Evolutionary conservation across 148 eudicot species (phyloP).

Genomic region (Arctostaphylos glauca): DNA sequence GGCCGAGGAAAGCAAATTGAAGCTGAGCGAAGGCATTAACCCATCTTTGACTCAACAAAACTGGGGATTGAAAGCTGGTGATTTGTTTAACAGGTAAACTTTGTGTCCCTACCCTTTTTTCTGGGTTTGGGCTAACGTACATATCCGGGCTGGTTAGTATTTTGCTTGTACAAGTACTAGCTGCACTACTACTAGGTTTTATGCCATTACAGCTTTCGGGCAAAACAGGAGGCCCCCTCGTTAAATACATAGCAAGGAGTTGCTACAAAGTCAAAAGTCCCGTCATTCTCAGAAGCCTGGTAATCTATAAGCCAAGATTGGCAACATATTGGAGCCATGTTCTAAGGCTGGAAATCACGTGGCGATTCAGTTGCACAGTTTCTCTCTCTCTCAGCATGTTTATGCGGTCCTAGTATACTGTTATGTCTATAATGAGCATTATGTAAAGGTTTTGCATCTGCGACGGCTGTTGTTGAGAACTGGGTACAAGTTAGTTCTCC

Average conservation of each 20-base stretch:
- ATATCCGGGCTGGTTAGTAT: neutral
- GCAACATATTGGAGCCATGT: neutral
- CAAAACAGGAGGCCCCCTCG: neutral
- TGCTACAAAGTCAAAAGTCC: neutral
- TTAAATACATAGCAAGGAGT: neutral
- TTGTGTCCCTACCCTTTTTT: neutral
- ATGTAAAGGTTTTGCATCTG: neutral
- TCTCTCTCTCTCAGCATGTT: neutral
- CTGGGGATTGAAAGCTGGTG: slow-evolving; percentile 31
- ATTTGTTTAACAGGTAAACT: slow-evolving; percentile 24
- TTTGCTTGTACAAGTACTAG: neutral
- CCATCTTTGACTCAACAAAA: slow-evolving; percentile 27
- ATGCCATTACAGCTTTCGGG: neutral
- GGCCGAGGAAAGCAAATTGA: slow-evolving; percentile 20
- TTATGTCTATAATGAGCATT: neutral
- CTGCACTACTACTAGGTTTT: neutral
- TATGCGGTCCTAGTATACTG: neutral
- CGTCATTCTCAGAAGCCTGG: neutral
- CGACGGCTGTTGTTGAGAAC: neutral
- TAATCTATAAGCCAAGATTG: neutral
- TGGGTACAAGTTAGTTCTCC: neutral
- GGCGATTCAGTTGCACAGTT: neutral
- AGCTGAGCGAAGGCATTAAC: slow-evolving; percentile 27
- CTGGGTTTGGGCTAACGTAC: neutral
- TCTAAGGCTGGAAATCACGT: neutral